Base-by-base conservation (phyloP, 1,139 yeast species). In the Zygosaccharomyces pseudobailii region DNA sequence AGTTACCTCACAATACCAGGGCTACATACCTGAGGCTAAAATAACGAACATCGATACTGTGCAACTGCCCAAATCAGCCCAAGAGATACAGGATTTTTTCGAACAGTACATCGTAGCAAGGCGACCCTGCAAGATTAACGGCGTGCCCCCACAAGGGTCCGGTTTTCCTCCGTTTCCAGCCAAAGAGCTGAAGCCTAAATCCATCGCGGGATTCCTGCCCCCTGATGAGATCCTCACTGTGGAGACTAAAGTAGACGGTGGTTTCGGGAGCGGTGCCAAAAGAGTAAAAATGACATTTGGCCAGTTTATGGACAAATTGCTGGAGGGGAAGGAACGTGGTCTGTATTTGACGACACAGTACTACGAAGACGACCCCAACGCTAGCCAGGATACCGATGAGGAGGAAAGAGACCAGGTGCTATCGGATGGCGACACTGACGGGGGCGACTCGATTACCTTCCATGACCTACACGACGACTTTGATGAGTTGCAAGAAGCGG, bases 321-420 rank as follows among this genome's bases (percentile, higher is more conserved):
- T 81, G 25, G 48, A 55, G 9, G 46, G 55, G 3, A 80, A 78
- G 0, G 73, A 73, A 8, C 72, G 68, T 23, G 68, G 68, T 1
- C 72, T 74, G 51, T 84, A 84, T 54, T 69, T 83, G 58, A 84
- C 89, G 0, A 84, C 90, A 0, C 90, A 84, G 54, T 84, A 84
- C 59, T 72, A 64, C n/a, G 72, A 68, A 43, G 69, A 68, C 50
- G 69, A 63, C 21, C 66, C 66, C 4, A 72, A 62, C 2, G 44
- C 49, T 40, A 62, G 63, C 1, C 71, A 71, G 49, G 80, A 85
- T 2, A 84, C 80, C 51, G 80, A 85, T 2, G 85, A 80, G 51
- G 61, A 59, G 19, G 53, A 55, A 13, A 56, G 46, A 5, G 61
- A 47, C 2, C 63, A 52, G 5, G 60, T 56, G 13, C 51, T 46